phyloP scores from a whole-genome alignment of 305 asterid species.

The Solanum hybrid region DNA sequence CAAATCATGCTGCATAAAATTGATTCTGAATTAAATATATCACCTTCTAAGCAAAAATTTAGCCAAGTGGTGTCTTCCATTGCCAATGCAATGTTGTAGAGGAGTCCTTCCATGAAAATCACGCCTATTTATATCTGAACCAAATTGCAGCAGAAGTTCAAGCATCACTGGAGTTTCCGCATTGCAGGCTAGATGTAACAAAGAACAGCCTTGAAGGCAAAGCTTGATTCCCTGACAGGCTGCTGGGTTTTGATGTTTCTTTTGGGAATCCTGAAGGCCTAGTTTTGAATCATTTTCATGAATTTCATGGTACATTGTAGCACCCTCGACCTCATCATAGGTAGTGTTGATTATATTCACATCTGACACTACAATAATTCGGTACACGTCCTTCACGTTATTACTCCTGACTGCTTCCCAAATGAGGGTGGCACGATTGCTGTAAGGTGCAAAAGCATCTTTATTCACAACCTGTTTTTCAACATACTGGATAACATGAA shows the following conservation, averaged over 20 bases:
- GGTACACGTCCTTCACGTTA: conserved; percentile 65
- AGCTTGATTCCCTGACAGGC: conserved; percentile 34
- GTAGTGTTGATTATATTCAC: conserved; percentile 49
- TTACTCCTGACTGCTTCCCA: conserved; percentile 87
- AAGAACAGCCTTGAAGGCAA: conserved; percentile 68
- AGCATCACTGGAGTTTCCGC: conserved; percentile 59
- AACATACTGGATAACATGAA: conserved; percentile 51
- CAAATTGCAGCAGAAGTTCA: conserved; percentile 85
- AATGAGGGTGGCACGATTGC: conserved; percentile 30
- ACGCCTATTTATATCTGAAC: conserved; percentile 67
- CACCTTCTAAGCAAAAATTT: conserved; percentile 88
- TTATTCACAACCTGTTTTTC: conserved; percentile 56
- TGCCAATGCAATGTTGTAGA: conserved; percentile 76
- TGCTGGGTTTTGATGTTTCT: conserved; percentile 39
- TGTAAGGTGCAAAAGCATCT: conserved; percentile 29
- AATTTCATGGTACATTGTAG: conserved; percentile 25
- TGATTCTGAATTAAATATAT: not conserved
- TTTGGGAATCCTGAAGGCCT: conserved; percentile 23
- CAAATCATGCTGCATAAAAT: not conserved
- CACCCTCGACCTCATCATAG: conserved; percentile 45
- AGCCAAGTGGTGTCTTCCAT: conserved; percentile 65
- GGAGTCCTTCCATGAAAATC: conserved; percentile 89
- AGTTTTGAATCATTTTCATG: conserved; percentile 21
- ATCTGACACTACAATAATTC: conserved; percentile 39
- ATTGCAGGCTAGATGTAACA: conserved; percentile 80